phyloP scores from a whole-genome alignment of 2,329 filamentous ascomycete genomes.

The Pseudopyricularia javanii region DNA sequence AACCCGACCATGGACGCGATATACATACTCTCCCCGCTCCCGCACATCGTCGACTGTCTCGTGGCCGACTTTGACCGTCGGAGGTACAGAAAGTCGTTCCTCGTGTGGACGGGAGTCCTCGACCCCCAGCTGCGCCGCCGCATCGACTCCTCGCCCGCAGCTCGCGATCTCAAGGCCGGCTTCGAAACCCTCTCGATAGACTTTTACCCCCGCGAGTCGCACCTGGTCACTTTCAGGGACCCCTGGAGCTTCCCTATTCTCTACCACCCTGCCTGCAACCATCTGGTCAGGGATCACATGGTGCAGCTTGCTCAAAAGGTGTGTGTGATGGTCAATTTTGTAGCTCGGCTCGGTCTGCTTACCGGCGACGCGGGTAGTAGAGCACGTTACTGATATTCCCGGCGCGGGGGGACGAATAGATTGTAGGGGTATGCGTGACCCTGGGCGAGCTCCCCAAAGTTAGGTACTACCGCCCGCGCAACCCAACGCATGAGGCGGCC shows the following conservation, averaged over 20 bases:
- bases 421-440: constrained; percentile 77
- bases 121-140: constrained; percentile 58
- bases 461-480: constrained; percentile 72
- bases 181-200: constrained; percentile 78
- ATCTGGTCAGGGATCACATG: constrained; percentile 71
- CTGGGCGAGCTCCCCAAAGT: constrained; percentile 91
- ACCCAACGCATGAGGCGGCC: constrained; percentile 70
- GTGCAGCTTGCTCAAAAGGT: constrained; percentile 82
- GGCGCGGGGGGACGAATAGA: constrained; percentile 35
- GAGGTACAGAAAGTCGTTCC: constrained; percentile 65
- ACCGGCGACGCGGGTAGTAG: too few species aligned
- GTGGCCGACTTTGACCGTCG: constrained; percentile 82
- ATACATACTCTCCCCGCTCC: constrained; percentile 76
- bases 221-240: constrained; percentile 82
- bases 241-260: constrained; percentile 92
- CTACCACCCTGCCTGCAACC: constrained; percentile 83
- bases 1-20: constrained; percentile 91
- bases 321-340: constrained; percentile 6
- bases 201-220: constrained; percentile 82
- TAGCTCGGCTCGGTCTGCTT: background rate
- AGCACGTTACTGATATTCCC: background rate
- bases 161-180: constrained; percentile 63
- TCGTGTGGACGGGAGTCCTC: constrained; percentile 77
- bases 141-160: constrained; percentile 58
- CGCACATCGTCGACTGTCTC: constrained; percentile 85